Base-by-base conservation (phyloP, 495 filamentous ascomycete species). In the Podospora sp. region DNA sequence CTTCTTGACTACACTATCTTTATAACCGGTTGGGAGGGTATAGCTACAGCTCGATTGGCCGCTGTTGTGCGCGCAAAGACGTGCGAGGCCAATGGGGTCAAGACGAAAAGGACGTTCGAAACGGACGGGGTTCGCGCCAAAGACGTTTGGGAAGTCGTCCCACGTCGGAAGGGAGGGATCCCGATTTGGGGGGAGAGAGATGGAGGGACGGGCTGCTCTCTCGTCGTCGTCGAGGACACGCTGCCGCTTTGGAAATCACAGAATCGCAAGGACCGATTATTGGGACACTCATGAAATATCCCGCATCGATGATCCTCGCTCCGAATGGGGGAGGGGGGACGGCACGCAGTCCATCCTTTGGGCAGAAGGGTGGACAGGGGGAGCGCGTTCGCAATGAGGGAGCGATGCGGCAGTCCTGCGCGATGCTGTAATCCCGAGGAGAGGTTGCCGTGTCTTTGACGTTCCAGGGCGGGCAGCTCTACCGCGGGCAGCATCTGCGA, bases 1-100 rank as follows among this genome's bases (percentile, higher is more conserved):
- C 46, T 35, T 58, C 56, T 61, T 55, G 64, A 57, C n/a, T 70
- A 22, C 60, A 27, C 33, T 25, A 58, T 63, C 26, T 57, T 69
- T 66, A 62, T 70, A 62, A 40, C 60, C 53, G 62, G 29, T 24
- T 65, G 64, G 75, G 71, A 75, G 71, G 75, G 75, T 77, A 77
- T 75, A 74, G 62, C 52, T 57, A 36, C 36, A 35, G 53, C 40
- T 35, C 57, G 69, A 76, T 76, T 74, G 72, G 73, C 57, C 25
- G 20, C 51, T 14, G 36, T 9, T 9, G 59, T 27, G 33, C 14
- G 59, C 20, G 22, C 21, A 35, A 60, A 12, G 51, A 53, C 20
- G 18, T 22, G 14, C 36, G 35, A 68, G 53, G 58, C 73, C 73
- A 77, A 77, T 74, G 65, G 55, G 69, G 49, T 27, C 16, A 64